Conservation (phyloP, 176 grass and related monocot genomes). For the Bothriochloa decipiens region DNA sequence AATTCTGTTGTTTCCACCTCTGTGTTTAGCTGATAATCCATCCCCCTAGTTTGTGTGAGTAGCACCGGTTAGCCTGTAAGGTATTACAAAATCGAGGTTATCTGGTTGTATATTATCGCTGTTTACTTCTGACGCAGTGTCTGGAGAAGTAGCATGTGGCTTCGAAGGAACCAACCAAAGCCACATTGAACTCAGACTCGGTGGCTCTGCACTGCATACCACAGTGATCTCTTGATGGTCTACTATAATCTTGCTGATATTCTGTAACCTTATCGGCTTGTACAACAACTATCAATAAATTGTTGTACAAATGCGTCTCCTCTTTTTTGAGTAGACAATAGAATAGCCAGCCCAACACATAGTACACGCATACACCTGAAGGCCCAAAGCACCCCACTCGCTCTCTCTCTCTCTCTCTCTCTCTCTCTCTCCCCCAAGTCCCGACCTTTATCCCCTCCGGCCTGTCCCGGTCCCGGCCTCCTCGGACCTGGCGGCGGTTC, state of each 20-base stretch:
- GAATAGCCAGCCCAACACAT: too few species aligned
- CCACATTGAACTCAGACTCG: not conserved
- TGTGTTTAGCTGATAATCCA: conserved; percentile 29
- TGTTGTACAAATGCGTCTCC: not conserved
- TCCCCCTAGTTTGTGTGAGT: conserved; percentile 47
- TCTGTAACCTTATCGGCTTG: not conserved
- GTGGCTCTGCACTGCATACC: not conserved
- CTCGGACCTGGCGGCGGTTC: too few species aligned
- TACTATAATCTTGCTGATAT: not conserved
- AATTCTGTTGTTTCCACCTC: conserved; percentile 28
- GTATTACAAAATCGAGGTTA: conserved; percentile 39
- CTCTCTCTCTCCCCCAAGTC: too few species aligned
- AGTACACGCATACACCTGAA: too few species aligned
- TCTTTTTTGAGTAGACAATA: not conserved
- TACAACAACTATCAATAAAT: not conserved
- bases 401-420: too few species aligned
- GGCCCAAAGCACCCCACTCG: too few species aligned
- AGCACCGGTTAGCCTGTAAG: conserved; percentile 39
- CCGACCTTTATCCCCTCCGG: too few species aligned
- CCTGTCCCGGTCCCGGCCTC: too few species aligned
- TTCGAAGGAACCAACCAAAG: conserved; percentile 24
- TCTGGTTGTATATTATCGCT: conserved; percentile 52
- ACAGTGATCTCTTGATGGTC: not conserved
- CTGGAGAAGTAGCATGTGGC: conserved; percentile 42
- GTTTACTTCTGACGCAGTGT: conserved; percentile 57